Base-by-base conservation (phyloP, 2,329 filamentous ascomycete species). In the Pseudogymnoascus sp. region DNA sequence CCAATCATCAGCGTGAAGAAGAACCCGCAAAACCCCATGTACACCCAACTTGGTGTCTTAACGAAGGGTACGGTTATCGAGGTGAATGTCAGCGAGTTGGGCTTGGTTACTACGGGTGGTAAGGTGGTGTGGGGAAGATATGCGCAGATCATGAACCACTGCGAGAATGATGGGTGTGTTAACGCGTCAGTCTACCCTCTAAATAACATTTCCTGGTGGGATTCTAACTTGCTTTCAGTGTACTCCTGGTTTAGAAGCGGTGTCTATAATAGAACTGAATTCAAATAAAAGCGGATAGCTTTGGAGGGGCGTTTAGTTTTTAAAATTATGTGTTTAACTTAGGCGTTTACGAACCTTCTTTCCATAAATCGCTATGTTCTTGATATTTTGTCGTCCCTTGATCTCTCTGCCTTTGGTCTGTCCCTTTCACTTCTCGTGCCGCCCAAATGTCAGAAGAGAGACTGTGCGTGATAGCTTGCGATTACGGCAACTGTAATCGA, bases 81-180 rank as follows among this genome's bases (percentile, higher is more conserved):
- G 77, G 91, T 96, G 71, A 96, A 97, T 74, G 91, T 96, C 31
- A 89, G 84, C 63, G 93, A 97, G 75, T 77, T 97, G 67, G 93
- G 93, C 67, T 80, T 96, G 64, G 91, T 93, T 24, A 97, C 93
- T 2, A 88, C 92, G 1, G 87, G 87, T 65, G 93, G 93, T 66
- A 96, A 96, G 79, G 90, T 96, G 14, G 90, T 92, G 7, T 96
- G 91, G 91, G 91, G 90, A 69, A 83, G 89, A 68, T 93, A 87
- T 76, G 89, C 89, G 8, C 88, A 90, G 59, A 60, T 60, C 53
- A 82, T 82, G 22, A 81, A 82, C 70, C 80, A 81, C 66, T 76
- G 73, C 38, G 84, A 86, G 73, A 84, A 84, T 66, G 84, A 87
- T 70, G 84, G 84, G 31, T 85, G 82, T 73, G 76, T 86, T 61